Base-by-base conservation (phyloP, 1,284 basidiomycete genomes). In the Apiotrichum laibachii region DNA sequence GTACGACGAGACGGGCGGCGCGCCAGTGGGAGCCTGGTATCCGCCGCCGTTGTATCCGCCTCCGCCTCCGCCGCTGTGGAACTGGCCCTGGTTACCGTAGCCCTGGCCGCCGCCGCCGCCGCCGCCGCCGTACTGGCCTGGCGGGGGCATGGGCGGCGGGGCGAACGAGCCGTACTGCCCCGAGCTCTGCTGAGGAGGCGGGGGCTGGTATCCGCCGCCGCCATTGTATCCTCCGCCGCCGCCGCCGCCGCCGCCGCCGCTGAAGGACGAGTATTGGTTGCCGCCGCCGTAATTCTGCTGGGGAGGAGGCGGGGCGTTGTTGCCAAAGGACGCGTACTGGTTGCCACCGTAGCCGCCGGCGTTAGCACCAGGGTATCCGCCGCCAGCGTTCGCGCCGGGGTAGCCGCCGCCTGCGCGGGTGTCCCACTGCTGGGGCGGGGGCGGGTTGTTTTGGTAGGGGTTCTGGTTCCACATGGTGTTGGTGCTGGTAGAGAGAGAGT, bases 371-470 rank as follows among this genome's bases (percentile, higher is more conserved):
- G 15, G 5, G 33, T 50, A 39, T 37, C 39, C n/a, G 50, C 37
- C 21, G 34, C 46, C 46, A 4, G 39, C 22, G 50, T 51, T 42
- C 16, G 21, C 22, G 13, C 50, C 50, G 15, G 37, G 50, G 39
- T 51, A 43, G 8, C 40, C 50, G 40, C 50, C 42, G 40, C 26
- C 26, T 15, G 8, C 15, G 19, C 34, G 18, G 39, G 48, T 54
- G 19, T 5, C 39, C 46, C 48, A 37, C 50, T 53, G 37, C 40
- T 52, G 58, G 3, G 58, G 58, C 9, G 58, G 59, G 50, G 59
- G 59, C 15, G 59, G 59, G 59, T 60, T 60, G 55, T 56, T 56
- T 15, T 50, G 43, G 55, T 60, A 60, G 10, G 35, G 50, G 47
- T 56, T 60, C 33, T 56, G 39, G 49, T 47, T 55, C 47, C 50